phyloP scores from a whole-genome alignment of 1,284 basidiomycete genomes.

The Tranzscheliella williamsii region DNA sequence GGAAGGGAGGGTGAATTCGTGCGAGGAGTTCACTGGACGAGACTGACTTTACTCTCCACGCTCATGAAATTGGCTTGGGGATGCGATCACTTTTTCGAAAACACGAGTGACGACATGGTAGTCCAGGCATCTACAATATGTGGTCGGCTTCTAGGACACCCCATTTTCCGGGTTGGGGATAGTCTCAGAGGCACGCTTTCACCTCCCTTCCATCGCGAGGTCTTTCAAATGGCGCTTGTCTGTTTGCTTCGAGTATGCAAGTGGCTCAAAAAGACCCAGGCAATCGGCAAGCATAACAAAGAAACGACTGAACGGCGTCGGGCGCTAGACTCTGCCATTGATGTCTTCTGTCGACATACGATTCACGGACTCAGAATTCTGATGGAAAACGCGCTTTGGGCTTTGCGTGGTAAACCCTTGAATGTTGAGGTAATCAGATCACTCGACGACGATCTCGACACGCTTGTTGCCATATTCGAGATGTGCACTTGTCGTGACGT shows the following conservation, averaged over 20 bases:
- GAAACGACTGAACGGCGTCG: conserved; percentile 52
- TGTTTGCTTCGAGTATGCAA: conserved; percentile 19
- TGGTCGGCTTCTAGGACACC: conserved; percentile 72
- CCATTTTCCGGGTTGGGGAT: conserved; percentile 73
- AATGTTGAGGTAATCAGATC: conserved; percentile 65
- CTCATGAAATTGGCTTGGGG: conserved; percentile 72
- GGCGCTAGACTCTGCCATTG: conserved; percentile 76
- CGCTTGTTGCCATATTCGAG: conserved; percentile 78
- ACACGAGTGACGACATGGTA: conserved; percentile 64
- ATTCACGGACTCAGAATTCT: conserved; percentile 69
- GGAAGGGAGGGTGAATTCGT: conserved; percentile 79
- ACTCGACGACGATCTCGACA: conserved; percentile 75
- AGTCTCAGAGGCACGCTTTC: conserved; percentile 73
- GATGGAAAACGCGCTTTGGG: conserved; percentile 66
- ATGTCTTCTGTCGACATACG: conserved; percentile 73
- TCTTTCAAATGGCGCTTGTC: conserved; percentile 41
- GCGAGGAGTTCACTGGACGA: conserved; percentile 75
- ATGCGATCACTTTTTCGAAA: conserved; percentile 63
- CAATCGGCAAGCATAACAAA: conserved; percentile 15
- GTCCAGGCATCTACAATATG: conserved; percentile 69
- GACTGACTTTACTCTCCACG: conserved; percentile 74
- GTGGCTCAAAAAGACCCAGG: conserved; percentile 6
- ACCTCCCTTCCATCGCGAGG: conserved; percentile 72
- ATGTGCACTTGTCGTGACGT: conserved; percentile 69
- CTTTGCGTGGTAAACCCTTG: conserved; percentile 65